Conservation (phyloP, 2,329 filamentous ascomycete species). For the Alternaria hordeiaustralica region DNA sequence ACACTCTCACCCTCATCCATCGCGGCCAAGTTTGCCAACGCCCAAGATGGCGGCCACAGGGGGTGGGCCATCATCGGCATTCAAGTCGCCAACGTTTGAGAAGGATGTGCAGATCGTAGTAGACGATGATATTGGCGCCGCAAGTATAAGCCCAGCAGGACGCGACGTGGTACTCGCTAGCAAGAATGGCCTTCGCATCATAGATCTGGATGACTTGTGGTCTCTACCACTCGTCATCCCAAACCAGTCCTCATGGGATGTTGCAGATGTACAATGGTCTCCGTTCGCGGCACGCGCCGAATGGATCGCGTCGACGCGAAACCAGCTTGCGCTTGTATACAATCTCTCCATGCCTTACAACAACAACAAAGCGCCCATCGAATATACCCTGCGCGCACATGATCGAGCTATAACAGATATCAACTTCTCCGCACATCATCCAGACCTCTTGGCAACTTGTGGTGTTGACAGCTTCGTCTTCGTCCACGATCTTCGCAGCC, state of each 20-base stretch:
- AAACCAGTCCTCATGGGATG: constrained; percentile 90
- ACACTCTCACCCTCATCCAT: not conserved
- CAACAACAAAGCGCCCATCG: constrained; percentile 75
- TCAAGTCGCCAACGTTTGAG: constrained; percentile 87
- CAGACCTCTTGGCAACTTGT: constrained; percentile 87
- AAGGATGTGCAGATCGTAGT: constrained; percentile 84
- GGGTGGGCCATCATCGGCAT: constrained; percentile 60
- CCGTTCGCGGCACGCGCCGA: constrained; percentile 88
- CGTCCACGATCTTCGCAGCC: constrained; percentile 82
- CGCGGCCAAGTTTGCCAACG: constrained; percentile 1
- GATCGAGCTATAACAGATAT: constrained; percentile 92
- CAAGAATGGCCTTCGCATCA: constrained; percentile 86
- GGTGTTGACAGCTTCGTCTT: constrained; percentile 93
- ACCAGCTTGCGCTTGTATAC: constrained; percentile 93
- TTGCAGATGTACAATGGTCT: constrained; percentile 96
- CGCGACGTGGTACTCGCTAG: constrained; percentile 87
- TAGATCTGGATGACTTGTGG: constrained; percentile 89
- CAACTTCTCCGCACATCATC: constrained; percentile 93
- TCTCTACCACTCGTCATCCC: constrained; percentile 84
- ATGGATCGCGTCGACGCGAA: constrained; percentile 93
- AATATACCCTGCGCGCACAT: constrained; percentile 86
- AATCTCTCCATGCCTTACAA: constrained; percentile 70
- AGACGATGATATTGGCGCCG: constrained; percentile 78
- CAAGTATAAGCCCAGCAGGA: constrained; percentile 90
- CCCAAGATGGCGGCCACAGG: constrained; percentile 29